These are phyloP conservation scores for Eutypa lata DNA, from an alignment of 2,329 filamentous ascomycete genomes.

Conservation along the genomic window DNA sequence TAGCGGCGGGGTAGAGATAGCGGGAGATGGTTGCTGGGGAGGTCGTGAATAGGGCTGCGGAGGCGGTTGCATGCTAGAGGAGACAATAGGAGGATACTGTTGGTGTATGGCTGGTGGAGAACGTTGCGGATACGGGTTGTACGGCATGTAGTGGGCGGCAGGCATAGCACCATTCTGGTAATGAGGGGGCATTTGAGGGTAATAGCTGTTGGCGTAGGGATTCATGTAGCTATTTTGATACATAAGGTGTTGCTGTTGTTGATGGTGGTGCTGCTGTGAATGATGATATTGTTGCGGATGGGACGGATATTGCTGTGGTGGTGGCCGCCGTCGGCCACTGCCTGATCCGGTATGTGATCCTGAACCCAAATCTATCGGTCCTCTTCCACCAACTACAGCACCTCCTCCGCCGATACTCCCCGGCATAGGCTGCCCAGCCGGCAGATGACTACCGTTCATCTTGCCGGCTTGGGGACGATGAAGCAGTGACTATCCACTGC, in stretches of 20 bases:
- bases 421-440: slow-evolving; percentile 67
- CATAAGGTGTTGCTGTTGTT: slow-evolving; percentile 42
- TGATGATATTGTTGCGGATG: slow-evolving; percentile 34
- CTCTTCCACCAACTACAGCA: slow-evolving; percentile 20
- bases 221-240: slow-evolving; percentile 48
- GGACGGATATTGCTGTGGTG: slow-evolving; percentile 31
- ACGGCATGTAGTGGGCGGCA: slow-evolving; percentile 44
- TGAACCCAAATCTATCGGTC: slow-evolving; percentile 28
- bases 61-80: slow-evolving; percentile 31
- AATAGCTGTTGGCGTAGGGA: slow-evolving; percentile 48
- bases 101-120: slow-evolving; percentile 40
- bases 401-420: slow-evolving; percentile 32
- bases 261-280: slow-evolving; percentile 36
- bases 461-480: slow-evolving; percentile 61
- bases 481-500: slow-evolving; percentile 31
- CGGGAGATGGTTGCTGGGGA: slow-evolving; percentile 45
- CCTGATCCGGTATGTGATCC: slow-evolving; percentile 19
- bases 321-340: slow-evolving; percentile 35
- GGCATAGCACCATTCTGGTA: slow-evolving; percentile 53
- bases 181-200: slow-evolving; percentile 55
- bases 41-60: slow-evolving; percentile 47
- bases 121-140: slow-evolving; percentile 33
- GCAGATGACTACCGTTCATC: slow-evolving; percentile 76
- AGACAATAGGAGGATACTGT: slow-evolving; percentile 53
- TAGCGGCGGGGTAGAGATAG: slow-evolving; percentile 49